Evolutionary conservation across 129 eudicot genomes (phyloP).

Genomic region (Mikania micrantha): DNA sequence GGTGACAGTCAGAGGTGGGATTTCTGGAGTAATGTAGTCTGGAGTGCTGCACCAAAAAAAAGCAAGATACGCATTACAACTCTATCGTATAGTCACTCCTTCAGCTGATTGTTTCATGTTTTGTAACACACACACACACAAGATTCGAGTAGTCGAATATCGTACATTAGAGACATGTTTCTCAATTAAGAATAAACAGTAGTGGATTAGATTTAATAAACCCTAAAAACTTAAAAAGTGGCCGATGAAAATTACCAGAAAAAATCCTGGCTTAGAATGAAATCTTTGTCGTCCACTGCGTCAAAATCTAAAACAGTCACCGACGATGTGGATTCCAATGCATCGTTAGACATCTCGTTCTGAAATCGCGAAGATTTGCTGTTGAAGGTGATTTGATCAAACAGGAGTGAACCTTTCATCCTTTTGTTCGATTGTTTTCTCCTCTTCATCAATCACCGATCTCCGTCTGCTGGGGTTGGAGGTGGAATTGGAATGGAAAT

Average conservation of each 20-base stretch:
- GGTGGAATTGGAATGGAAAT: neutral
- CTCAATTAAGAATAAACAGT: no score
- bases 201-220: neutral
- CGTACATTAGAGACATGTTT: no score
- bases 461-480: neutral
- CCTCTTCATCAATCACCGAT: constrained; percentile 34
- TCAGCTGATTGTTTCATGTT: no score
- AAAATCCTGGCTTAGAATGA: constrained; percentile 82
- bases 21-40: constrained; percentile 83
- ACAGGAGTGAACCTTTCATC: constrained; percentile 40
- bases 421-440: constrained; percentile 15
- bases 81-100: no score
- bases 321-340: constrained; percentile 17
- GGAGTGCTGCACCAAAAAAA: constrained; percentile 66
- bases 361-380: constrained; percentile 31
- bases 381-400: constrained; percentile 30
- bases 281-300: constrained; percentile 39
- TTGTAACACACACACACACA: no score
- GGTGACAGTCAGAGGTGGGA: constrained; percentile 32
- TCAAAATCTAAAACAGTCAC: constrained; percentile 33
- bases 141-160: no score
- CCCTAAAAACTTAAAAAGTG: constrained; percentile 1
- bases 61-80: no score
- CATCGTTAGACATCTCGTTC: constrained; percentile 29
- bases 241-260: constrained; percentile 55